Evolutionary conservation across 2,329 filamentous ascomycete genomes (phyloP).

Genomic region (Penicillium sclerotigenum): DNA sequence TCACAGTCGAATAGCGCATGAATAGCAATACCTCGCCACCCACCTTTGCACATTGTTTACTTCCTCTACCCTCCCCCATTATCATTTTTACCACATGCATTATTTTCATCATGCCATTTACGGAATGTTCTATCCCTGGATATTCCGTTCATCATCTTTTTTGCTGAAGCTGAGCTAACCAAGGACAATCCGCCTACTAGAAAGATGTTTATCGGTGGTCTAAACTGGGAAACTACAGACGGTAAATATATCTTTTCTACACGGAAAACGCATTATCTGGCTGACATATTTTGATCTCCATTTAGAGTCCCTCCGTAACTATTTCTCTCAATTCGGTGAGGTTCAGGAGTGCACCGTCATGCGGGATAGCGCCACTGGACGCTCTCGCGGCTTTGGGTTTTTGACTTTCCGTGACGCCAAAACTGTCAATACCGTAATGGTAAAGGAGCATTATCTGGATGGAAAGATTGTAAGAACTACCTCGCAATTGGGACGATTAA

Average conservation of each 20-base stretch:
- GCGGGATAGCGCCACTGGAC: conserved; percentile 89
- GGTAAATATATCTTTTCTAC: conserved; percentile 58
- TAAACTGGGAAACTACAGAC: conserved; percentile 99
- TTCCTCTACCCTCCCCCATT: not conserved
- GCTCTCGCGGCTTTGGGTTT: conserved; percentile 95
- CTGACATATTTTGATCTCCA: not conserved
- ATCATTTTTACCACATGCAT: not conserved
- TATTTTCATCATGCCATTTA: not conserved
- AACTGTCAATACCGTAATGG: conserved; percentile 98
- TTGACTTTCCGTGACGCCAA: conserved; percentile 97
- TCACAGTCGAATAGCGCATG: conserved; percentile 6
- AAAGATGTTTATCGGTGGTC: conserved; percentile 99
- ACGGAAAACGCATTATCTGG: not conserved
- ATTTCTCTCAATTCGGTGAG: conserved; percentile 97
- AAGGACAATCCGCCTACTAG: conserved; percentile 53
- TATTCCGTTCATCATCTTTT: not conserved
- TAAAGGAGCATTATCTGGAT: conserved; percentile 97
- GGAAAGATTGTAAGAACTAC: conserved; percentile 81
- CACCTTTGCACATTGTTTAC: not conserved
- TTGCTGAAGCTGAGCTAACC: not conserved
- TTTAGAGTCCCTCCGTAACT: conserved; percentile 89
- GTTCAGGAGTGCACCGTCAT: conserved; percentile 99
- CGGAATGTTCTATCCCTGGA: no score
- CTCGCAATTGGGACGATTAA: conserved; percentile 2
- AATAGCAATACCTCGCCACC: conserved; percentile 22